phyloP scores from a whole-genome alignment of 163 green algal species.

The Scenedesmus sp. region DNA sequence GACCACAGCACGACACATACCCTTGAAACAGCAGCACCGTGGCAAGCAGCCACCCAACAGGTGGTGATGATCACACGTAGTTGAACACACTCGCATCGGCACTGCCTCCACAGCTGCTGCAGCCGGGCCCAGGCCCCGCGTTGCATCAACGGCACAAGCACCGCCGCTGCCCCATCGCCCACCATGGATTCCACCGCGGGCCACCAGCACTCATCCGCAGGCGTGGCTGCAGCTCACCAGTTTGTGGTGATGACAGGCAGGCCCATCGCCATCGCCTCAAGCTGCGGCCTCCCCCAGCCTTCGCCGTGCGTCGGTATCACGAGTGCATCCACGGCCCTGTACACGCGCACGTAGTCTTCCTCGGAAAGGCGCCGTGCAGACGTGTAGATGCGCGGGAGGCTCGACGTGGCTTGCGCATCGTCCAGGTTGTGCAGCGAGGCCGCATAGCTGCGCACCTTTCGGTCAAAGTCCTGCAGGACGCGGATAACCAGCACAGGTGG shows the following conservation, averaged over 20 bases:
- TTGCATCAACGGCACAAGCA: background rate
- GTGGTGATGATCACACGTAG: slow-evolving; percentile 89
- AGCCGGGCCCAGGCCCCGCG: background rate
- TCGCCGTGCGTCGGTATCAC: slow-evolving; percentile 52
- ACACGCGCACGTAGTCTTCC: slow-evolving; percentile 43
- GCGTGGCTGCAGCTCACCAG: slow-evolving; percentile 57
- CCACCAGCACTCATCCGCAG: no score
- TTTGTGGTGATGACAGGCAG: slow-evolving; percentile 90
- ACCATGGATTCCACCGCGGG: no score
- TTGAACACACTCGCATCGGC: slow-evolving; percentile 75
- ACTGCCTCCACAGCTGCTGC: slow-evolving; percentile 69
- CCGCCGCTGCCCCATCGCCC: background rate
- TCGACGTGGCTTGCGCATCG: background rate
- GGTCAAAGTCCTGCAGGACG: slow-evolving; percentile 45
- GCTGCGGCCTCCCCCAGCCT: slow-evolving; percentile 59
- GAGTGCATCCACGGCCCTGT: slow-evolving; percentile 29
- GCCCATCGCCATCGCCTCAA: slow-evolving; percentile 59
- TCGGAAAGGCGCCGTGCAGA: slow-evolving; percentile 11
- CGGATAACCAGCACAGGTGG: no score
- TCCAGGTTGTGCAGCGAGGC: background rate
- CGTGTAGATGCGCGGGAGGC: slow-evolving; percentile 47
- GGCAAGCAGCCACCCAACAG: slow-evolving; percentile 60
- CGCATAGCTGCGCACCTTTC: slow-evolving; percentile 5
- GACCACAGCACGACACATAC: no score
- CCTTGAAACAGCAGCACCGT: no score